Evolutionary conservation across 768 basidiomycete genomes (phyloP).

Genomic region (Cubamyces sp.): DNA sequence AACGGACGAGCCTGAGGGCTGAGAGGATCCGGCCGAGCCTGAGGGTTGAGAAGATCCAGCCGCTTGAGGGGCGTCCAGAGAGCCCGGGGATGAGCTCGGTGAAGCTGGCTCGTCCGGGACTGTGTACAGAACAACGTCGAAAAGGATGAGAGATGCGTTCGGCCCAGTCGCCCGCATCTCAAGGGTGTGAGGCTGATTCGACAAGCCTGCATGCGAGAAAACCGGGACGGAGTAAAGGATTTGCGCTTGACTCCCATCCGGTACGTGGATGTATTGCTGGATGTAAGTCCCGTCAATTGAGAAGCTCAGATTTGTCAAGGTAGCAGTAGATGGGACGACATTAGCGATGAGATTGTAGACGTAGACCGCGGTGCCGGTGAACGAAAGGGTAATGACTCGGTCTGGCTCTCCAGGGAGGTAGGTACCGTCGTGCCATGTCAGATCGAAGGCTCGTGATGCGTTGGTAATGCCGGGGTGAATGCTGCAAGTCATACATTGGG

Average conservation of each 20-base stretch:
- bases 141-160: slow-evolving; percentile 4
- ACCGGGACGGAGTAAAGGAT: slow-evolving; percentile 13
- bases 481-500: background rate
- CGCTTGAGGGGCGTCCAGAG: too few species aligned
- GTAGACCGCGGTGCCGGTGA: slow-evolving; percentile 15
- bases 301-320: slow-evolving; percentile 16
- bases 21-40: too few species aligned
- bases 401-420: background rate
- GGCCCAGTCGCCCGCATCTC: background rate
- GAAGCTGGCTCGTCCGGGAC: background rate
- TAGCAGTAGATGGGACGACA: slow-evolving; percentile 2
- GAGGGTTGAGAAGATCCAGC: too few species aligned
- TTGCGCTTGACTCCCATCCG: background rate
- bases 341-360: slow-evolving; percentile 21
- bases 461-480: background rate
- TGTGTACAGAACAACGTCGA: slow-evolving; percentile 18
- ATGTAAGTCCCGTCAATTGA: slow-evolving; percentile 2
- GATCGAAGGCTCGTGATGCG: slow-evolving; percentile 5
- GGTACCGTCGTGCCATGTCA: slow-evolving; percentile 25
- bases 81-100: too few species aligned
- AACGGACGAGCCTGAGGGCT: too few species aligned
- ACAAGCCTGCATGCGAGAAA: background rate
- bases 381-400: background rate
- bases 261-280: slow-evolving; percentile 10
- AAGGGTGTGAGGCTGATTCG: slow-evolving; percentile 5